Conservation (phyloP, 768 basidiomycete genomes). For the Pleurotus sapidus region DNA sequence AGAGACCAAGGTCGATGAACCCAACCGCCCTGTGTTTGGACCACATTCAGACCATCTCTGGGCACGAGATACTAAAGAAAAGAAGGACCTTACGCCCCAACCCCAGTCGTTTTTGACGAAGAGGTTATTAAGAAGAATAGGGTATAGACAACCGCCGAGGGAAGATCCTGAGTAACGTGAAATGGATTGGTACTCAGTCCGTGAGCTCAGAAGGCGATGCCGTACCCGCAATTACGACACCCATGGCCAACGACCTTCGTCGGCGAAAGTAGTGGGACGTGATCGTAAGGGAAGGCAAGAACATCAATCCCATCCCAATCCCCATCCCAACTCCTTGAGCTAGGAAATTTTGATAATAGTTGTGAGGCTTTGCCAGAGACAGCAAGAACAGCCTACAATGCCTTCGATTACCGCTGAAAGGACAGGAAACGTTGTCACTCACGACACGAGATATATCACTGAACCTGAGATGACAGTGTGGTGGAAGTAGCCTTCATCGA, state of each 20-base stretch:
- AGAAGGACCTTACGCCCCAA: conserved; percentile 38
- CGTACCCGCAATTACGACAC: conserved; percentile 48
- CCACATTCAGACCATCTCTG: conserved; percentile 15
- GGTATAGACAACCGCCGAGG: conserved; percentile 49
- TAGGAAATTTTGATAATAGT: conserved; percentile 52
- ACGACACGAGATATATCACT: conserved; percentile 41
- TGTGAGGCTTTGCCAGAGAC: conserved; percentile 42
- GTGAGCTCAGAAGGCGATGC: not conserved
- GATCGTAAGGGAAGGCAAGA: conserved; percentile 50
- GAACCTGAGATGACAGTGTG: conserved; percentile 36
- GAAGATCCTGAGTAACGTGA: conserved; percentile 31
- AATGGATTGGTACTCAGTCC: not conserved
- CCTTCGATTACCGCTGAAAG: not conserved
- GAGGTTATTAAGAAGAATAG: conserved; percentile 49
- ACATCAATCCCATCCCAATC: conserved; percentile 52
- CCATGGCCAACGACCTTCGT: conserved; percentile 51
- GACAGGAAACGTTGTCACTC: conserved; percentile 11
- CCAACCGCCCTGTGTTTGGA: conserved; percentile 34
- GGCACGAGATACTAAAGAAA: conserved; percentile 18
- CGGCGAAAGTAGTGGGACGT: conserved; percentile 51
- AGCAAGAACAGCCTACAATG: conserved; percentile 45
- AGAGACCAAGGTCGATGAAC: conserved; percentile 41
- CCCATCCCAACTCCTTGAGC: conserved; percentile 58
- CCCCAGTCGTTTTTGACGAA: conserved; percentile 35
- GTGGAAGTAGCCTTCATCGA: conserved; percentile 50